A percentile compares a stretch with the other conserved stretches of the same genome.
Evolutionary conservation across 345 rosid species (phyloP).

Genomic region (Cardiospermum halicacabum): DNA sequence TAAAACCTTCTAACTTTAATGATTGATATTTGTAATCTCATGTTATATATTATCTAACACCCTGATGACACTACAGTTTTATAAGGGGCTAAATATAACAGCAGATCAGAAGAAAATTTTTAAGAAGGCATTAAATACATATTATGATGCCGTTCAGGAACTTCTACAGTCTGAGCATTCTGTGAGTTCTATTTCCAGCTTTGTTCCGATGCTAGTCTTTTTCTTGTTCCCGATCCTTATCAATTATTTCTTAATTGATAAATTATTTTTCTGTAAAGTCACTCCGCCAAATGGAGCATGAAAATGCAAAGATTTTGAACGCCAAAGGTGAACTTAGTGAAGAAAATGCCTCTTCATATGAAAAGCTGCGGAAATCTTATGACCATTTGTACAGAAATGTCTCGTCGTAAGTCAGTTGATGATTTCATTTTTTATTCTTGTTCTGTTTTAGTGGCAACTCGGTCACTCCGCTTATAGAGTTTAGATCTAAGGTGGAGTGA

Average conservation of each 20-base stretch:
- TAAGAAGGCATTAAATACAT: constrained; percentile 70
- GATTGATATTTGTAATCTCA: not conserved
- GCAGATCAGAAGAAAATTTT: constrained; percentile 81
- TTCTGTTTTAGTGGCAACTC: constrained; percentile 14
- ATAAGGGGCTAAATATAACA: constrained; percentile 71
- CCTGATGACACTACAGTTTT: constrained; percentile 55
- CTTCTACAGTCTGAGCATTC: constrained; percentile 88
- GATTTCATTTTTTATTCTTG: constrained; percentile 10
- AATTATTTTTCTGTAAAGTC: constrained; percentile 37
- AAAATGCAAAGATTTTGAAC: constrained; percentile 81
- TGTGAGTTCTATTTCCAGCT: constrained; percentile 40
- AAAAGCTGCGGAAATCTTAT: constrained; percentile 91
- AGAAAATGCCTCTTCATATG: constrained; percentile 82
- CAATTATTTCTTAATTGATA: constrained; percentile 1
- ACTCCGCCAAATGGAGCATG: constrained; percentile 97
- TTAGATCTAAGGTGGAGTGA: not conserved
- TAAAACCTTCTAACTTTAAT: constrained; percentile 19
- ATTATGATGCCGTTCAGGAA: constrained; percentile 79
- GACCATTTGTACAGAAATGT: constrained; percentile 88
- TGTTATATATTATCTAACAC: not conserved
- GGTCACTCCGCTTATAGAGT: not conserved
- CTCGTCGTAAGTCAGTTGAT: constrained; percentile 68
- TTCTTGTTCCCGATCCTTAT: not conserved
- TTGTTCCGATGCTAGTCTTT: not conserved
- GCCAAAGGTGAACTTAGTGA: constrained; percentile 98